These are phyloP conservation scores for Hypoxylon perforatum DNA, from an alignment of 495 filamentous ascomycete species.

Conservation along the genomic window DNA sequence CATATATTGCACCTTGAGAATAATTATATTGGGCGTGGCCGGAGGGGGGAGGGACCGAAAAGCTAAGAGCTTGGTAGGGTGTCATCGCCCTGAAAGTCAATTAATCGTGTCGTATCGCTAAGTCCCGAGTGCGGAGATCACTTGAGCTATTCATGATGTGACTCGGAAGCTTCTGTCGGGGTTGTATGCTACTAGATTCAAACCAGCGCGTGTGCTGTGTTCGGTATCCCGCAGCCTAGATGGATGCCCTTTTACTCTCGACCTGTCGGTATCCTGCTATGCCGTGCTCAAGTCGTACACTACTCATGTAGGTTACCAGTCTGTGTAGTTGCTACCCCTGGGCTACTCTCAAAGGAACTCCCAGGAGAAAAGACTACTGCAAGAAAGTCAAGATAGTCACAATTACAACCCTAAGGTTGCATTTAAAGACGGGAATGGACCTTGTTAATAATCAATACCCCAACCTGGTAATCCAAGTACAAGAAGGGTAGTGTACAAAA, in stretches of 20 bases:
- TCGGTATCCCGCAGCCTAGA: slow-evolving; percentile 35
- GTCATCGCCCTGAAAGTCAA: slow-evolving; percentile 41
- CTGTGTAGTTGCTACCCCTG: slow-evolving; percentile 25
- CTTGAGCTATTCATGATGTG: slow-evolving; percentile 43
- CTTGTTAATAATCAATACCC: slow-evolving; percentile 30
- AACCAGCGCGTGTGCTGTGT: slow-evolving; percentile 20
- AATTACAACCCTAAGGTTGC: slow-evolving; percentile 35
- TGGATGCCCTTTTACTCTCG: slow-evolving; percentile 3
- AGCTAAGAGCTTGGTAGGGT: slow-evolving; percentile 27
- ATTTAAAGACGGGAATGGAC: slow-evolving; percentile 32
- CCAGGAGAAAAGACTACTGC: slow-evolving; percentile 25
- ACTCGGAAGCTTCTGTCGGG: slow-evolving; percentile 29
- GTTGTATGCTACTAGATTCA: slow-evolving; percentile 16
- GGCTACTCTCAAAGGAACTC: slow-evolving; percentile 19
- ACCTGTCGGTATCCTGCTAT: slow-evolving; percentile 25
- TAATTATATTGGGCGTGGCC: slow-evolving; percentile 10
- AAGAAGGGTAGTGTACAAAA: slow-evolving; percentile 29
- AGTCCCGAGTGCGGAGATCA: slow-evolving; percentile 45
- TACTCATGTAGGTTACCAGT: not conserved
- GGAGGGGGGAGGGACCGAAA: slow-evolving; percentile 26
- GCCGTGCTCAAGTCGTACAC: slow-evolving; percentile 20
- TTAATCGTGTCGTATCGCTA: slow-evolving; percentile 42
- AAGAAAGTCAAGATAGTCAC: slow-evolving; percentile 37
- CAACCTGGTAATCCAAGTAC: slow-evolving; percentile 33
- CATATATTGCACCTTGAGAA: slow-evolving; percentile 14